Base-by-base conservation (phyloP, 139 green algal species). In the Chara braunii region DNA sequence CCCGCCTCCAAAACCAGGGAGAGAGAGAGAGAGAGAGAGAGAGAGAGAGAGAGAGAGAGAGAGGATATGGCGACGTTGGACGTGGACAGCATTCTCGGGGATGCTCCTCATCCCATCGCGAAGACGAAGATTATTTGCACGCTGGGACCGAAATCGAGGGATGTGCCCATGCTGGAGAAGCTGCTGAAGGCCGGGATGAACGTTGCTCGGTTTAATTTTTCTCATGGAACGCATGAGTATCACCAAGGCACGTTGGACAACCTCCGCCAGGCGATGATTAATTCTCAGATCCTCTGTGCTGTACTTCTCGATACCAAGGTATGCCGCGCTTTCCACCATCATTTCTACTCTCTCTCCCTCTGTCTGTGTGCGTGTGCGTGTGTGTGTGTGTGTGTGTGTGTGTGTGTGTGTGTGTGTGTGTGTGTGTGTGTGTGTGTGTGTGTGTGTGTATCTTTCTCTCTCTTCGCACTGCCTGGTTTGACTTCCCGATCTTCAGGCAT, bases 281-380 rank as follows among this genome's bases (percentile, higher is more conserved):
- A 95, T 77, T 95, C 92, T 1, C 74, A 84, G 22, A 95, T 96
- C 51, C 93, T 95, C 84, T 97, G 90, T 72, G 91, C 92, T 6
- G 88, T 95, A 4, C 92, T 98, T 88, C 88, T 98, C 14, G 92
- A 98, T 70, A 98, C 92, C 34, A 98, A 98, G 55, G 55, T 64
- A 37, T 1, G 54, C n/a, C 32, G 12, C 40, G 40, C 40, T 48
- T 48, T 48, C 40, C 40, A n/a, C 40, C 40, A 18, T 18, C 11
- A 7, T 8, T n/a, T n/a, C n/a, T n/a, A n/a, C n/a, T n/a, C n/a
- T n/a, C n/a, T n/a, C n/a, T n/a, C n/a, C n/a, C n/a, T n/a, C n/a
- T n/a, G n/a, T n/a, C n/a, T n/a, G n/a, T n/a, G n/a, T n/a, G n/a
- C n/a, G n/a, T n/a, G n/a, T n/a, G n/a, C n/a, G n/a, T n/a, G n/a